Evolutionary conservation across 2,329 filamentous ascomycete species (phyloP), one percentile per base, ranked within the genome.

Genomic region (Aschersonia sp.): DNA sequence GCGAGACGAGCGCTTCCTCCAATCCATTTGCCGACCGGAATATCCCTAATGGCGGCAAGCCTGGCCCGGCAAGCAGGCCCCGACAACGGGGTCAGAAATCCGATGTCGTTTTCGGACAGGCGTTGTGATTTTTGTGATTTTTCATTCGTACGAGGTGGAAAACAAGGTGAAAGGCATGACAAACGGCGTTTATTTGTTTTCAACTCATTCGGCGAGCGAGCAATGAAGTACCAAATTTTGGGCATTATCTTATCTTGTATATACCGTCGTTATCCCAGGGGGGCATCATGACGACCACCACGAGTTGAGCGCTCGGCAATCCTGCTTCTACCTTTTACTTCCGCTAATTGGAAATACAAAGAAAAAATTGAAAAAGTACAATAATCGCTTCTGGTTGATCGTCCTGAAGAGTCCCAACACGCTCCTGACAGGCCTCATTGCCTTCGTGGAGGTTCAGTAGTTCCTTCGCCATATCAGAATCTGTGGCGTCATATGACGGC

Each of bases 71-170:
- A 4, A 35, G 32, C 4, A 42, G 9, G 2, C 6, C 40, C 20
- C 20, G 20, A n/a, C 10, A 42, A 2, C 40, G 20, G 40, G 35
- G 35, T 38, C 40, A 20, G 40, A 42, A 47, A 28, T 4, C 41
- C 12, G 31, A 20, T 12, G 30, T 43, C 9, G 42, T 47, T 9
- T 32, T 49, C 28, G 47, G 47, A 20, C 43, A 30, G 43, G 43
- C 43, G n/a, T 30, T 44, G 43, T 30, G 43, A 44, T 5, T 7
- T 30, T 20, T 3, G 43, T 30, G 43, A 44, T 5, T 7, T 30
- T 20, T 3, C 40, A 43, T 20, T 43, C 6, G 7, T 0, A 59
- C 52, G 4, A 55, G 58, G 35, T 9, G 35, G 7, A 38, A 9
- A 38, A 38, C 7, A 38, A 38, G 12, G 35, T 12, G 35, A 12